These are phyloP conservation scores for Cercospora zeae-maydis DNA, from an alignment of 2,329 filamentous ascomycete species.

Conservation along the genomic window DNA sequence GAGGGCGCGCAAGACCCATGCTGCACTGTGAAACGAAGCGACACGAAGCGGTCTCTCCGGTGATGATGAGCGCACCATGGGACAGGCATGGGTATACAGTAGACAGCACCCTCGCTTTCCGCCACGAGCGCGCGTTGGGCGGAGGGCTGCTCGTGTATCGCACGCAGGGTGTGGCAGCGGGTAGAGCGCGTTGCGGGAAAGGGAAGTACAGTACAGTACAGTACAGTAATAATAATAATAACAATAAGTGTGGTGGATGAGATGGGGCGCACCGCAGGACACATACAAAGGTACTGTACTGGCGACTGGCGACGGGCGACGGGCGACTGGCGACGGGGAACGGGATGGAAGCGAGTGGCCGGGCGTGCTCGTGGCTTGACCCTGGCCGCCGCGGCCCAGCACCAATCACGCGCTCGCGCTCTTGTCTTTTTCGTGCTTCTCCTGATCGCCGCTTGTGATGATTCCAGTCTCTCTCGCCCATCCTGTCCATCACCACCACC, in stretches of 20 bases:
- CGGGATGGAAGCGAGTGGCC: not conserved
- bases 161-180: not conserved
- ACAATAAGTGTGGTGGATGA: too few relatives aligned
- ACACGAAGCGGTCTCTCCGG: not conserved
- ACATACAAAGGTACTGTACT: too few relatives aligned
- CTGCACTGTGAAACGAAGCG: not conserved
- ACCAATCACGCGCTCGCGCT: not conserved
- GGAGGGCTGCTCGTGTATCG: not conserved
- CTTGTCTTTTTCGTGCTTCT: conserved; percentile 2
- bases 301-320: too few relatives aligned
- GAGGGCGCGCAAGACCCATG: not conserved
- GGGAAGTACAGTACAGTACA: too few relatives aligned
- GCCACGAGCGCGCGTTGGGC: not conserved
- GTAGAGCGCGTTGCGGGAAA: too few relatives aligned
- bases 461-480: not conserved
- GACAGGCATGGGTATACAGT: not conserved
- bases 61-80: not conserved
- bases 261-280: not conserved
- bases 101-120: not conserved
- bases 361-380: not conserved
- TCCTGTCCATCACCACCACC: not conserved
- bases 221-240: too few relatives aligned
- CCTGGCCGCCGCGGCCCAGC: not conserved
- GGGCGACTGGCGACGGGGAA: not conserved
- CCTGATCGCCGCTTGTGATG: not conserved